Conservation (phyloP, 2,329 filamentous ascomycete genomes). For the Bipolaris sorokiniana region DNA sequence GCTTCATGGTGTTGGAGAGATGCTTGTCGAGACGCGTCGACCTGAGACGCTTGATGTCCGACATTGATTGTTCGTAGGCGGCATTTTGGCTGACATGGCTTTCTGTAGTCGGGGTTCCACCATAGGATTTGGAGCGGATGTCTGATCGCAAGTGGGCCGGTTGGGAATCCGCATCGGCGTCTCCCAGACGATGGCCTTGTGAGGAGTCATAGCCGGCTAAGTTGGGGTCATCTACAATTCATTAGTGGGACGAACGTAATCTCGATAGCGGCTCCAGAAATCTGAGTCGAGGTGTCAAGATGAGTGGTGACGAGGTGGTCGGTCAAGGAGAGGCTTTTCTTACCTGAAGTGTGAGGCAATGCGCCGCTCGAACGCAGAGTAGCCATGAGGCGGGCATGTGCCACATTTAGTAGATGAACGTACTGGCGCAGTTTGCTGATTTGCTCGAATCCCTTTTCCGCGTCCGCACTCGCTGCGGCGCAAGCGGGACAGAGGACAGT, state of each 20-base stretch:
- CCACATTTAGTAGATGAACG: constrained; percentile 88
- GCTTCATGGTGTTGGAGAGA: constrained; percentile 88
- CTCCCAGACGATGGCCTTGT: constrained; percentile 65
- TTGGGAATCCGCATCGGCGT: constrained; percentile 55
- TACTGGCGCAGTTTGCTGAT: constrained; percentile 92
- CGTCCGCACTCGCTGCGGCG: constrained; percentile 62
- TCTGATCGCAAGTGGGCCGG: constrained; percentile 66
- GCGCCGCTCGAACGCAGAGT: constrained; percentile 85
- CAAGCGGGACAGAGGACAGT: constrained; percentile 76
- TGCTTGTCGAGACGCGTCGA: constrained; percentile 95
- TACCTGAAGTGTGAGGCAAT: constrained; percentile 73
- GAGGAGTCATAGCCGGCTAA: constrained; percentile 69
- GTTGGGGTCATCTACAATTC: constrained; percentile 68
- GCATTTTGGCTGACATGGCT: constrained; percentile 60
- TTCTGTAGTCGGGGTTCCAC: constrained; percentile 64
- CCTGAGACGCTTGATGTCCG: constrained; percentile 87
- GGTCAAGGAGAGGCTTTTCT: constrained; percentile 33
- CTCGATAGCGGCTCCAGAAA: constrained; percentile 38
- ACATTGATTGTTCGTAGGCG: constrained; percentile 93
- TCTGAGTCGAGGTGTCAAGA: constrained; percentile 41
- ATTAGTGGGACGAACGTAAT: constrained; percentile 41
- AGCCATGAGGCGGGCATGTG: constrained; percentile 84
- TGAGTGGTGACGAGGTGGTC: constrained; percentile 32
- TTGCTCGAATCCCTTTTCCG: constrained; percentile 68
- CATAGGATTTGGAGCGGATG: constrained; percentile 75